These are phyloP conservation scores for Kodamaea hsintzibuensis DNA, from an alignment of 805 yeast species.

Conservation along the genomic window DNA sequence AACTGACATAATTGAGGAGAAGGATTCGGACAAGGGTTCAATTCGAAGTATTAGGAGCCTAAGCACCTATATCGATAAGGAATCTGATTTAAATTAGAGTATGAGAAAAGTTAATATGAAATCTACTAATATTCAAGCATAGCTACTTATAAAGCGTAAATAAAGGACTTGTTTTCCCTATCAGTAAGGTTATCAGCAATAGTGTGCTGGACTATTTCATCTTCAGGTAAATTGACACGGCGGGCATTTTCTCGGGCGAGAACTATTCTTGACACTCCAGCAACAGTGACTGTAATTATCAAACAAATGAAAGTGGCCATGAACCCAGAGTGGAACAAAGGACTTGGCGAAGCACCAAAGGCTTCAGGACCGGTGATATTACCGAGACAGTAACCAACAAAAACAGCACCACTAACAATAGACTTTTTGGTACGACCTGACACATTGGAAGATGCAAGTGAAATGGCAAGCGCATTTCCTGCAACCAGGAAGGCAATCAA, in stretches of 20 bases:
- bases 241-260: background rate
- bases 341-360: background rate
- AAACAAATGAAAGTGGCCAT: slow-evolving; percentile 1
- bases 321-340: slow-evolving; percentile 1
- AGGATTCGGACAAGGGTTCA: slow-evolving; percentile 13
- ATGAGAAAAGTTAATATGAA: background rate
- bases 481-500: slow-evolving; percentile 2
- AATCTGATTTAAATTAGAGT: background rate
- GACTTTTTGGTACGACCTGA: slow-evolving; percentile 2
- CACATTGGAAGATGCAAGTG: background rate
- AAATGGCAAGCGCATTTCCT: background rate
- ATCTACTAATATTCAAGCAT: too few species aligned
- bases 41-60: slow-evolving; percentile 14
- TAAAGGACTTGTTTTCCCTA: background rate
- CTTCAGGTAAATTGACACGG: background rate
- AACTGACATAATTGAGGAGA: background rate
- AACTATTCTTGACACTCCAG: background rate
- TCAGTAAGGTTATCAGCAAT: slow-evolving; percentile 2
- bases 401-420: slow-evolving; percentile 2
- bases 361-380: slow-evolving; percentile 2
- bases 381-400: slow-evolving; percentile 2
- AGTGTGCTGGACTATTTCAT: background rate
- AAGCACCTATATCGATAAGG: slow-evolving; percentile 10
- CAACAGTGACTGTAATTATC: background rate
- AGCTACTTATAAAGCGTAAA: background rate